These are phyloP conservation scores for Prunella vulgaris DNA, from an alignment of 257 asterid species.

Conservation along the genomic window DNA sequence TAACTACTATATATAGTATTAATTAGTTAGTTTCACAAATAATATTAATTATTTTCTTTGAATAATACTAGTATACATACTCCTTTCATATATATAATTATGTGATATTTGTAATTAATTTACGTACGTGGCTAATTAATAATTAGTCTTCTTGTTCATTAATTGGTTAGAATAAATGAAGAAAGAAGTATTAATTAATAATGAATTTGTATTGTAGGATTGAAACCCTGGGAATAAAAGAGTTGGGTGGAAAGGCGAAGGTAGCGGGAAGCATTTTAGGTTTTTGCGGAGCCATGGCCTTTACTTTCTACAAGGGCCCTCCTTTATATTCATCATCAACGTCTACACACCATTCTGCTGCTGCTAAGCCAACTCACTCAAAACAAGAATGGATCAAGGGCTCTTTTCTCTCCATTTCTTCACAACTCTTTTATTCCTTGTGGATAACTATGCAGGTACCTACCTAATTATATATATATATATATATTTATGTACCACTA, in stretches of 20 bases:
- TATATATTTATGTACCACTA: no score
- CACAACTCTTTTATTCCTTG: slow-evolving; percentile 36
- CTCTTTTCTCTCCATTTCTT: slow-evolving; percentile 39
- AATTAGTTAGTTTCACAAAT: no score
- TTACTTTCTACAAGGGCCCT: slow-evolving; percentile 59
- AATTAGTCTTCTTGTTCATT: no score
- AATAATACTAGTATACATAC: no score
- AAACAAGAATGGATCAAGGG: slow-evolving; percentile 60
- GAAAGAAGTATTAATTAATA: no score
- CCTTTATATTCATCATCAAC: slow-evolving; percentile 21
- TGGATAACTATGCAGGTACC: slow-evolving; percentile 64
- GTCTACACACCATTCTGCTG: not conserved
- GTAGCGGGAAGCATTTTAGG: slow-evolving; percentile 39
- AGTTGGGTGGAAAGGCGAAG: slow-evolving; percentile 55
- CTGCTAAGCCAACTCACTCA: slow-evolving; percentile 4
- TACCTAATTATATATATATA: no score
- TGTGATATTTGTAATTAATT: no score
- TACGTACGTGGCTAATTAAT: no score
- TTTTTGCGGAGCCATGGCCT: slow-evolving; percentile 49
- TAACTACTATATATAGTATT: no score
- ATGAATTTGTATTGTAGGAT: slow-evolving; percentile 32
- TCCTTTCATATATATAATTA: no score
- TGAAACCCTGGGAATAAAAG: slow-evolving; percentile 32
- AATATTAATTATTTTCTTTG: no score
- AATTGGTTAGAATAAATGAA: no score